Evolutionary conservation across 345 rosid species (phyloP).

Genomic region (Populus pruinosa): DNA sequence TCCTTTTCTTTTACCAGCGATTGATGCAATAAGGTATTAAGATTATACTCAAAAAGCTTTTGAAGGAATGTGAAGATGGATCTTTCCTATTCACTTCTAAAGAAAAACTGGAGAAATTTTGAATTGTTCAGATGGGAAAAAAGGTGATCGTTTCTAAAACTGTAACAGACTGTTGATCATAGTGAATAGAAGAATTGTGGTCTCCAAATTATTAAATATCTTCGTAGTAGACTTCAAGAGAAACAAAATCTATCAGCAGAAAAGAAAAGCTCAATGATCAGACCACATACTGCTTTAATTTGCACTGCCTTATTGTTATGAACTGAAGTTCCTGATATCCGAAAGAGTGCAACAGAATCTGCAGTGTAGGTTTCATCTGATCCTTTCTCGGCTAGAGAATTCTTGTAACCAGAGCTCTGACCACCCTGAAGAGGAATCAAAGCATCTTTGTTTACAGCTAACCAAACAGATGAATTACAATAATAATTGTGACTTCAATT

Average conservation of each 20-base stretch:
- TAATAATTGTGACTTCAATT: constrained; percentile 1
- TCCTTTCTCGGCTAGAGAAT: constrained; percentile 55
- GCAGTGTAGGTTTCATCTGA: constrained; percentile 66
- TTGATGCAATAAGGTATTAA: neutral
- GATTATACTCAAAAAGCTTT: neutral
- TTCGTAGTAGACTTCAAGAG: neutral
- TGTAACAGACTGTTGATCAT: neutral
- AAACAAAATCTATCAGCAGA: neutral
- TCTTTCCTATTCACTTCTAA: neutral
- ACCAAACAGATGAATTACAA: constrained; percentile 8
- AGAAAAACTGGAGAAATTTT: neutral
- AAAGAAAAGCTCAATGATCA: constrained; percentile 14
- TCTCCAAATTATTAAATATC: neutral
- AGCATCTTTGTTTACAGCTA: constrained; percentile 11
- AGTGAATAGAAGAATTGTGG: neutral
- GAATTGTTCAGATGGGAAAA: neutral
- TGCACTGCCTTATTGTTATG: constrained; percentile 76
- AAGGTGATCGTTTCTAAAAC: neutral
- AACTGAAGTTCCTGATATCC: constrained; percentile 69
- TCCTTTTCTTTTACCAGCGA: neutral
- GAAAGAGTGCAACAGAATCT: constrained; percentile 75
- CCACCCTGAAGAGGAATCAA: constrained; percentile 66
- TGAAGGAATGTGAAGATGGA: neutral
- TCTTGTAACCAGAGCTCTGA: constrained; percentile 86
- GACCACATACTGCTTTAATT: constrained; percentile 68